phyloP scores from a whole-genome alignment of 495 filamentous ascomycete species.

The Parachaetomium inaequale region DNA sequence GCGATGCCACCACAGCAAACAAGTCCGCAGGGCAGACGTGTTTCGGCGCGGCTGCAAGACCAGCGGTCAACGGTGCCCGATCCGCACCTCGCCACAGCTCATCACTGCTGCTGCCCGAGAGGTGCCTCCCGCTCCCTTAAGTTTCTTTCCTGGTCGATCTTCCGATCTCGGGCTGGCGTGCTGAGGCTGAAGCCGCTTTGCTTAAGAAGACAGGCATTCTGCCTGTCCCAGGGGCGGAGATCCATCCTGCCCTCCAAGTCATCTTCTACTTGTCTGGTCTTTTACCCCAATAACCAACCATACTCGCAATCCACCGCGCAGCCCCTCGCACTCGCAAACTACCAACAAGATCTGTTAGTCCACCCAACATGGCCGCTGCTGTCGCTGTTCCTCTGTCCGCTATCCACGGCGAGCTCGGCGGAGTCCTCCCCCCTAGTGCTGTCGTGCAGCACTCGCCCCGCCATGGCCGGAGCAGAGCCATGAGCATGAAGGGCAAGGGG shows the following conservation, averaged over 20 bases:
- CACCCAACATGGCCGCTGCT: conserved; percentile 32
- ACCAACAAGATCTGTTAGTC: not conserved
- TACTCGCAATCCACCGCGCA: too few species aligned
- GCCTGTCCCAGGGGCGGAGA: not conserved
- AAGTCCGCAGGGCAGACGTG: not conserved
- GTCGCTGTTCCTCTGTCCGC: conserved; percentile 33
- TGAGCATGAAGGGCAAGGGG: conserved; percentile 39
- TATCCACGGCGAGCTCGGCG: conserved; percentile 36
- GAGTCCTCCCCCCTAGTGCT: conserved; percentile 44
- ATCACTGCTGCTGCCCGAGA: conserved; percentile 21
- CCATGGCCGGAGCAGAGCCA: conserved; percentile 43
- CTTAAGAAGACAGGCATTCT: not conserved
- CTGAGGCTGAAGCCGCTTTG: not conserved
- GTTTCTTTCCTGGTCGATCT: not conserved
- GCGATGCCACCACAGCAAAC: conserved; percentile 6
- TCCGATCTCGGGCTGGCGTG: not conserved
- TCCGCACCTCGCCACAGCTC: not conserved
- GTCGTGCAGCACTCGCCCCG: conserved; percentile 40
- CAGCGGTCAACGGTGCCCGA: conserved; percentile 26
- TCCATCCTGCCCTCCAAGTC: not conserved
- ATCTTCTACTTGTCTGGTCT: too few species aligned
- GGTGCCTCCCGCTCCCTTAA: not conserved
- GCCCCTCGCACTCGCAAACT: not conserved
- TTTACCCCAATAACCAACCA: not conserved
- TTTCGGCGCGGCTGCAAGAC: conserved; percentile 10